Conservation (phyloP, 2,329 filamentous ascomycete genomes). For the Talaromyces piceae region DNA sequence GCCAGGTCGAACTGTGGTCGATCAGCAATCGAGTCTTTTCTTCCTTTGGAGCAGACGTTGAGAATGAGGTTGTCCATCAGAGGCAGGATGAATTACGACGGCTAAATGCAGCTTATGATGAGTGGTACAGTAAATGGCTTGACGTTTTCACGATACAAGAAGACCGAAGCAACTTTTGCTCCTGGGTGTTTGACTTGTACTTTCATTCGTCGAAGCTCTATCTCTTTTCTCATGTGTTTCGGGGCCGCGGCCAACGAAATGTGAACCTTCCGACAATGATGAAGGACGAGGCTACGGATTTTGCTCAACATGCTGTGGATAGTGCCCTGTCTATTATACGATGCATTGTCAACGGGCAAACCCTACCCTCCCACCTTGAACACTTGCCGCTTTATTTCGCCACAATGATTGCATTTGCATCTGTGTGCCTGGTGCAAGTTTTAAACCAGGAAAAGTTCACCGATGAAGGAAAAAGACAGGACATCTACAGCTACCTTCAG, state of each 20-base stretch:
- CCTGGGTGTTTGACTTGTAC: conserved; percentile 10
- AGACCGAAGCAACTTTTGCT: conserved; percentile 1
- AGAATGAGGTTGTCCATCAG: conserved; percentile 5
- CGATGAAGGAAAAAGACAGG: conserved; percentile 14
- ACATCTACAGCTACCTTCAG: neutral
- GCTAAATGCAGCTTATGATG: neutral
- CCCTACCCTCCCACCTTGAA: conserved; percentile 2
- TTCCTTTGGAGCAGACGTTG: conserved; percentile 13
- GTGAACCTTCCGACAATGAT: neutral
- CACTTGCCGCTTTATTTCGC: conserved; percentile 12
- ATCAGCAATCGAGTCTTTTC: conserved; percentile 13
- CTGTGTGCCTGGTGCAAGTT: conserved; percentile 16
- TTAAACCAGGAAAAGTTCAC: conserved; percentile 35
- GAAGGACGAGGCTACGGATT: neutral
- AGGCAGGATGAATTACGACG: neutral
- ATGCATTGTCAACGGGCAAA: neutral
- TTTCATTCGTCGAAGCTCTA: conserved; percentile 13
- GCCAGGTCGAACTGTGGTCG: conserved; percentile 14
- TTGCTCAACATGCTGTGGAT: neutral
- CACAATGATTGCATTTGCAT: conserved; percentile 15
- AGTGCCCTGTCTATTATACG: neutral
- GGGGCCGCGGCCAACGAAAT: neutral
- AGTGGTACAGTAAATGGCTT: neutral
- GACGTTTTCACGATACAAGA: neutral
- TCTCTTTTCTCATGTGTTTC: conserved; percentile 14